These are phyloP conservation scores for Epichloe sp. DNA, from an alignment of 2,329 filamentous ascomycete genomes.

Conservation along the genomic window DNA sequence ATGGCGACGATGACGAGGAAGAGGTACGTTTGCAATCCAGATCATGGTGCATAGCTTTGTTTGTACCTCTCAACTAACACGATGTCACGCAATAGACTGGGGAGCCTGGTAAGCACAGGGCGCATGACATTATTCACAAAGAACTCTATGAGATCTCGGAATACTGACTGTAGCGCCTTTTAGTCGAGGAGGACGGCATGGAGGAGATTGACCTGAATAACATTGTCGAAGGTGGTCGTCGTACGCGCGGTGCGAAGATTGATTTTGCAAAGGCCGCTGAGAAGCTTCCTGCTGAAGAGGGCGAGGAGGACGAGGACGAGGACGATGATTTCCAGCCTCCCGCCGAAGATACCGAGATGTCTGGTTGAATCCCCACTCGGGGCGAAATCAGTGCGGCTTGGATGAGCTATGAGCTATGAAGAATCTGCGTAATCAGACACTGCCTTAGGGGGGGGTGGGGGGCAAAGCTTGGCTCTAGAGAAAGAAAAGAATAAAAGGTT, in stretches of 20 bases:
- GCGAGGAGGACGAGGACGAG: slow-evolving; percentile 63
- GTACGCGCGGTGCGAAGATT: slow-evolving; percentile 84
- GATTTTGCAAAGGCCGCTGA: slow-evolving; percentile 85
- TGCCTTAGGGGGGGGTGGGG: neutral
- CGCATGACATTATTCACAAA: neutral
- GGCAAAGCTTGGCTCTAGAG: neutral
- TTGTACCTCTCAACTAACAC: slow-evolving; percentile 11
- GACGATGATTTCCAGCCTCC: slow-evolving; percentile 57
- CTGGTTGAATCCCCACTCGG: slow-evolving; percentile 14
- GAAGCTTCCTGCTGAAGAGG: slow-evolving; percentile 47
- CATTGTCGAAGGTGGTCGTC: slow-evolving; percentile 65
- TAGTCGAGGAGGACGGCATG: slow-evolving; percentile 60
- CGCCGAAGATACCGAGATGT: slow-evolving; percentile 58
- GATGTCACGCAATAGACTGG: slow-evolving; percentile 10
- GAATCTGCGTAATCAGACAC: neutral
- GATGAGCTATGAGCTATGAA: neutral
- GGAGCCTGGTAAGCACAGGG: slow-evolving; percentile 17
- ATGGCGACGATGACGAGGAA: slow-evolving; percentile 31
- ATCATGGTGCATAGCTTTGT: neutral
- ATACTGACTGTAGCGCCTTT: neutral
- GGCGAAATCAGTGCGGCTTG: neutral
- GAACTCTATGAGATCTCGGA: neutral
- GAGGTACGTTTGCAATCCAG: slow-evolving; percentile 13
- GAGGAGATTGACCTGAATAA: slow-evolving; percentile 85
- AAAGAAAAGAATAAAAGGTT: neutral